Base-by-base conservation (phyloP, 2,329 filamentous ascomycete species). In the Verticillium isaacii region DNA sequence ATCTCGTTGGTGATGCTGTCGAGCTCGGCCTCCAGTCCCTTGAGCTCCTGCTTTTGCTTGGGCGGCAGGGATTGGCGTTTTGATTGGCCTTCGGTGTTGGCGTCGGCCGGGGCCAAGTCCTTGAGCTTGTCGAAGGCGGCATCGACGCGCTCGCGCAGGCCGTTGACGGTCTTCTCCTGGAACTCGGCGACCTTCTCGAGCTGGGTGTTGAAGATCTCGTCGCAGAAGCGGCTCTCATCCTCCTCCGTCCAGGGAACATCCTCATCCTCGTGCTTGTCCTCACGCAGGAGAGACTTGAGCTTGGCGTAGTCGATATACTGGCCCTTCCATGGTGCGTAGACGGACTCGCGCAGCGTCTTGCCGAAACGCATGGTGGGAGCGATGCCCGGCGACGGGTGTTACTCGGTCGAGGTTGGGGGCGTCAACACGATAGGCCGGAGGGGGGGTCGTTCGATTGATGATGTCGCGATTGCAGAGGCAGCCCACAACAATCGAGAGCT, bases 221-320 rank as follows among this genome's bases (percentile, higher is more conserved):
- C 92, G 72, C 94, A 95, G 77, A 99, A 99, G 39, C 85, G 86
- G 72, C 90, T 91, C 82, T 98, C 95, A 74, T 99, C 95, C 56
- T 93, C 88, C 70, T 96, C 93, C 32, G 93, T 97, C 95, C 95
- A 99, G 50, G 86, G 80, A 59, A 80, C 81, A 60, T 85, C 82
- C 25, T 89, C 88, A 57, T 87, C 82, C 32, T 83, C 82, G 63
- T 75, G 75, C 64, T 75, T 80, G 73, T 92, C 87, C 75, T 98
- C 95, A 66, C 92, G 89, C 64, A 99, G 81, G 63, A 99, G 84
- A 71, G 84, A 83, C 83, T 98, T 98, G 67, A 99, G 88, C 83
- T 94, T 97, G 69, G 85, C 80, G 77, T 99, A 99, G 80, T 98
- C 93, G 73, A 99, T 92, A 81, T 99, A 98, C 72, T 96, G 85